Evolutionary conservation across 2,329 filamentous ascomycete genomes (phyloP), one percentile per base, ranked within the genome.

Genomic region (Talaromyces sp.): DNA sequence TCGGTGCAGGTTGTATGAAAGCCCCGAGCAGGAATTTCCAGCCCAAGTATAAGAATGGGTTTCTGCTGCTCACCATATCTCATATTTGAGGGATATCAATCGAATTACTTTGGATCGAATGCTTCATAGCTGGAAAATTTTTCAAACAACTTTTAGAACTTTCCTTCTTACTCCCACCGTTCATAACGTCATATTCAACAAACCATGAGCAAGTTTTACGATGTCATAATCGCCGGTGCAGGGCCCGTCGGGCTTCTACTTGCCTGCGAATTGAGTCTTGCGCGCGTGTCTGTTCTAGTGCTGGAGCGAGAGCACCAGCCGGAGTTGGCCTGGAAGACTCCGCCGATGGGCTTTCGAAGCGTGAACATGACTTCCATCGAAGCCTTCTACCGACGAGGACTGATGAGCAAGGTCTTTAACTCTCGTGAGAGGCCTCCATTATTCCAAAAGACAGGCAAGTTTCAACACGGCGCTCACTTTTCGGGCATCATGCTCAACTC

Each of bases 361-460:
- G 59, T 77, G 17, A 75, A 74, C 60, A 72, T 69, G 1, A 61
- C 65, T 2, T 72, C 74, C 1, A 52, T 73, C 19, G 76, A 78
- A 59, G 63, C 67, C 4, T 67, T 79, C 26, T 69, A 77, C 57
- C 74, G 76, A 1, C 74, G 76, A 8, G 76, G 74, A 2, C 63
- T 79, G 7, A 66, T 77, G n/a, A 62, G 65, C 61, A 65, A 70
- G 31, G 55, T 75, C 32, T 56, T 65, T 21, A 63, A 66, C 56
- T 26, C 51, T 29, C 60, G 21, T 26, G 57, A 59, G 21, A 52
- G 60, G n/a, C 21, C 35, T 17, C 21, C 19, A 14, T 38, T 19
- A 35, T 57, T 64, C 48, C 26, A 64, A 29, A 65, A 65, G 56
- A 68, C 46, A 8, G 35, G 62, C 8, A 68, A 66, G 2, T 68